These are phyloP conservation scores for Paspalum notatum DNA, from an alignment of 176 grass and related monocot species.

Conservation along the genomic window DNA sequence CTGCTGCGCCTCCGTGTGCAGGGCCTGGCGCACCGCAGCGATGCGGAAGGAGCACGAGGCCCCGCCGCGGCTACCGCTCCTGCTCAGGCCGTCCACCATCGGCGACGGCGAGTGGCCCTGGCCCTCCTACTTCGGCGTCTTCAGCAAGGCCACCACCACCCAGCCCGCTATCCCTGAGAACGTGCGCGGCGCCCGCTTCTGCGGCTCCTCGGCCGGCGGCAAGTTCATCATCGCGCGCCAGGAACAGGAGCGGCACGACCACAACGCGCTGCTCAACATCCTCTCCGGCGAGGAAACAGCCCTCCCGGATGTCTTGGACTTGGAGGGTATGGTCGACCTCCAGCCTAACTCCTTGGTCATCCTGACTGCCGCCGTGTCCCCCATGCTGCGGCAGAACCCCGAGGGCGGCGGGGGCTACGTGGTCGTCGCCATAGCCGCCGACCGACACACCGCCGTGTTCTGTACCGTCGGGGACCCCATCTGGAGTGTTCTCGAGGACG, in stretches of 20 bases:
- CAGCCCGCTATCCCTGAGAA: too few species aligned
- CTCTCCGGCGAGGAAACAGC: not conserved
- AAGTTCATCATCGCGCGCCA: not conserved
- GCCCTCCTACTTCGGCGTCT: not conserved
- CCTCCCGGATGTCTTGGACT: not conserved
- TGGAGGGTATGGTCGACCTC: not conserved
- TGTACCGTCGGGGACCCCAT: not conserved
- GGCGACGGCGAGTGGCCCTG: too few species aligned
- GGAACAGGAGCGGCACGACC: not conserved
- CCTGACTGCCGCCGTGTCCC: not conserved
- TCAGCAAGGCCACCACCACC: not conserved
- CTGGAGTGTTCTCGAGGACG: not conserved
- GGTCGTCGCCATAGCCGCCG: not conserved
- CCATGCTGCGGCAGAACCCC: not conserved
- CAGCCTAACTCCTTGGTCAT: not conserved
- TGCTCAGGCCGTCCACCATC: constrained; percentile 9
- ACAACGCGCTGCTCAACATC: constrained; percentile 13
- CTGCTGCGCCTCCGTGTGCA: not conserved
- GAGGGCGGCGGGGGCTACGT: not conserved
- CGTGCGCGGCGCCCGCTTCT: not conserved
- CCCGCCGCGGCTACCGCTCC: too few species aligned
- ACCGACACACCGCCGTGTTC: not conserved
- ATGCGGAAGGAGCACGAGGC: not conserved
- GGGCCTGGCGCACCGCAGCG: not conserved
- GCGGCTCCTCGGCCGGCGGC: not conserved